These are phyloP conservation scores for Colletotrichum sublineola DNA, from an alignment of 2,329 filamentous ascomycete species.

Conservation along the genomic window DNA sequence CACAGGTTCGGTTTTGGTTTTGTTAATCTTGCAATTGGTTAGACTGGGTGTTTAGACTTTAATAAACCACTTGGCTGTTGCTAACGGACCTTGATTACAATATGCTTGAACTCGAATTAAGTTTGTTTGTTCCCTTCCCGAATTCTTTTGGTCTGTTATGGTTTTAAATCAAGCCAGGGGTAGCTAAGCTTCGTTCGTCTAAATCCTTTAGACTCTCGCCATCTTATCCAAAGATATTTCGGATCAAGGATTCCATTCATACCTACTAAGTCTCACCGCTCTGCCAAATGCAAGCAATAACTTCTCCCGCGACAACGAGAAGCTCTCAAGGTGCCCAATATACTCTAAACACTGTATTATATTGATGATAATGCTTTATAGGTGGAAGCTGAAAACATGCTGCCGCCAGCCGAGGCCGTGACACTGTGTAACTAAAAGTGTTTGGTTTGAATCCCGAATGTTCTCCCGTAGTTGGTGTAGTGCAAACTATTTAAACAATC, in stretches of 20 bases:
- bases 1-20: background rate
- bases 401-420: background rate
- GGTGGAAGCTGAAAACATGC: background rate
- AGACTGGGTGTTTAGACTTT: too few relatives aligned
- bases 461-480: background rate
- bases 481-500: background rate
- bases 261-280: background rate
- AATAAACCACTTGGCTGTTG: too few relatives aligned
- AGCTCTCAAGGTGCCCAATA: background rate
- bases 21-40: background rate
- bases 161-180: slow-evolving; percentile 12
- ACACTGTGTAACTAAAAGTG: background rate
- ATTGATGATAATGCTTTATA: background rate
- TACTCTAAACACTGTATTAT: rapidly evolving
- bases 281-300: too few relatives aligned
- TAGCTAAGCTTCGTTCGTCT: slow-evolving; percentile 8
- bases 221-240: background rate
- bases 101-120: slow-evolving; percentile 18
- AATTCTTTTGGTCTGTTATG: background rate
- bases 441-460: too few relatives aligned
- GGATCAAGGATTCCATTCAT: background rate
- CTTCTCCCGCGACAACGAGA: background rate
- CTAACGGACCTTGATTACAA: slow-evolving; percentile 5
- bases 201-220: background rate
- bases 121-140: slow-evolving; percentile 8